A percentile compares a stretch with the other conserved stretches of the same genome.
phyloP scores from a whole-genome alignment of 306 rosid genomes.

The Cyclanthera cordifolia region DNA sequence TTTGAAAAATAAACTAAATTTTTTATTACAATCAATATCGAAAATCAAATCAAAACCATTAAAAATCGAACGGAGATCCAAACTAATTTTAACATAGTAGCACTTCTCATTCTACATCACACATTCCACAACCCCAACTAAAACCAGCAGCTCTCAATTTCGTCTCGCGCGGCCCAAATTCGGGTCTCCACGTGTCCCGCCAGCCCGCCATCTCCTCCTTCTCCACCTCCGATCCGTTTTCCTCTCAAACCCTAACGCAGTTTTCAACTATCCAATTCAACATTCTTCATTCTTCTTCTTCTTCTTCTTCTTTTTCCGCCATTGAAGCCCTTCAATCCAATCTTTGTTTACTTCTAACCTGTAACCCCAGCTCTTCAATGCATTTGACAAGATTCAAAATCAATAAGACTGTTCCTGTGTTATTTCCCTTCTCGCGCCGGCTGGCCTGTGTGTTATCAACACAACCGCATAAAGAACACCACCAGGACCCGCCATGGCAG shows the following conservation, averaged over 20 bases:
- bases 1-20: no score
- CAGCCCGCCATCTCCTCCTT: neutral
- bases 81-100: no score
- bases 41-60: no score
- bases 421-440: conserved; percentile 26
- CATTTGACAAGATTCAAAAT: conserved; percentile 31
- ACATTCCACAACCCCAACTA: neutral
- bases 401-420: conserved; percentile 18
- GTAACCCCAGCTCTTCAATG: conserved; percentile 17
- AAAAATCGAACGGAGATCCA: no score
- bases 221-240: conserved; percentile 3
- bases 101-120: neutral
- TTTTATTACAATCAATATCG: no score
- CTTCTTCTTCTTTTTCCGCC: neutral
- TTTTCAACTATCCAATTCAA: neutral
- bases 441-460: conserved; percentile 30
- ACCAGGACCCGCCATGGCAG: conserved; percentile 22
- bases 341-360: neutral
- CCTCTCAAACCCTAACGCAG: neutral
- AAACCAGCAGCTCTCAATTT: neutral
- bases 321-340: neutral
- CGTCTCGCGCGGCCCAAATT: conserved; percentile 7
- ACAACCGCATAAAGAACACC: conserved; percentile 25
- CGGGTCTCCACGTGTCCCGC: conserved; percentile 13
- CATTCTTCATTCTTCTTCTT: neutral